Evolutionary conservation across 1,284 basidiomycete genomes (phyloP).

Genomic region (Puccinia sorghi): DNA sequence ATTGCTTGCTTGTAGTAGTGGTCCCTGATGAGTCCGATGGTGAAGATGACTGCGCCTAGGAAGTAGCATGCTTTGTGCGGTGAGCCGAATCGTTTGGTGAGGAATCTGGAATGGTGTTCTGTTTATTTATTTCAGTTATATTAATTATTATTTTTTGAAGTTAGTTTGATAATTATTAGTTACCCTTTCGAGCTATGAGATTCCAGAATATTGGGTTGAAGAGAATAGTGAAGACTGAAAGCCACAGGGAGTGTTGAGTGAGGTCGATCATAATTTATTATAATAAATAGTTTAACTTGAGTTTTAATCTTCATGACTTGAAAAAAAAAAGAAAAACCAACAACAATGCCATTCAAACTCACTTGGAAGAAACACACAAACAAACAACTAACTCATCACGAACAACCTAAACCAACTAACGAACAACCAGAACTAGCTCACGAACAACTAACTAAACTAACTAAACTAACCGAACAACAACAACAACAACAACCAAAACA

Average conservation of each 20-base stretch:
- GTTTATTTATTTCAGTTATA: too few relatives aligned
- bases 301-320: neutral
- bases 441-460: too few relatives aligned
- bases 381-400: too few relatives aligned
- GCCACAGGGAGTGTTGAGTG: slow-evolving; percentile 26
- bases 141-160: neutral
- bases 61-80: slow-evolving; percentile 58
- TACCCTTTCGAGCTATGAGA: slow-evolving; percentile 40
- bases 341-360: too few relatives aligned
- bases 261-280: slow-evolving; percentile 35
- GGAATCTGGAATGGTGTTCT: slow-evolving; percentile 57
- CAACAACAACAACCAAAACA: too few relatives aligned
- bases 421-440: neutral
- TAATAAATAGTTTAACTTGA: neutral
- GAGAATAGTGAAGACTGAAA: slow-evolving; percentile 1
- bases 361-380: too few relatives aligned
- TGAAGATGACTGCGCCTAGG: slow-evolving; percentile 56
- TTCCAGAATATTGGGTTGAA: slow-evolving; percentile 51
- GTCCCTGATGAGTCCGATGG: slow-evolving; percentile 54
- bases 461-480: too few relatives aligned
- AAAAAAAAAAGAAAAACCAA: too few relatives aligned
- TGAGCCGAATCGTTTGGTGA: slow-evolving; percentile 55
- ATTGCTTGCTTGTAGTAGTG: slow-evolving; percentile 47
- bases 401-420: too few relatives aligned
- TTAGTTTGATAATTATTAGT: neutral